Conservation (phyloP, 495 filamentous ascomycete genomes). For the Xylaria intraflava region DNA sequence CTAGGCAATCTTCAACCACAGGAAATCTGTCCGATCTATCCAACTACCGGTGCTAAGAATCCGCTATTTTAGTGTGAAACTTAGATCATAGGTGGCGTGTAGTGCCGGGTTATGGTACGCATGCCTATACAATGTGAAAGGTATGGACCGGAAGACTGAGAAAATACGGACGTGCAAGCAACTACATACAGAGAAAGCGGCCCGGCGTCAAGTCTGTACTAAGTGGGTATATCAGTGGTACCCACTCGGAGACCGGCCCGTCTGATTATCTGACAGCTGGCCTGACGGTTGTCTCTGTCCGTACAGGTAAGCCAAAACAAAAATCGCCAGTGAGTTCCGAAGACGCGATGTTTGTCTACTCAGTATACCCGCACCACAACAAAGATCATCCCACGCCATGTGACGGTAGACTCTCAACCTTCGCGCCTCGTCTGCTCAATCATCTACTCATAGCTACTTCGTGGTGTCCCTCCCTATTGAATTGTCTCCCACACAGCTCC, state of each 20-base stretch:
- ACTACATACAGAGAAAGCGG: no score
- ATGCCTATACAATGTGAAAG: no score
- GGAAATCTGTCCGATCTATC: no score
- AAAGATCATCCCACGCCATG: constrained; percentile 1
- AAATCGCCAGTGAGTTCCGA: background rate
- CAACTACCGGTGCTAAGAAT: no score
- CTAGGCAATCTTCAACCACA: no score
- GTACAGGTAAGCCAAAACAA: background rate
- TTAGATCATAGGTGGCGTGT: no score
- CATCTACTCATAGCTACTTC: background rate
- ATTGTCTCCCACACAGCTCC: background rate
- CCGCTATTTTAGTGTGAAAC: no score
- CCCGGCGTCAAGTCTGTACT: background rate
- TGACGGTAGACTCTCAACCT: background rate
- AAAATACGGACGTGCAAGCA: no score
- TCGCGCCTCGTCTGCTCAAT: background rate
- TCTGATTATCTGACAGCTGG: background rate
- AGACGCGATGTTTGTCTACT: background rate
- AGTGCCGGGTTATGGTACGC: no score
- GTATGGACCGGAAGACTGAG: no score
- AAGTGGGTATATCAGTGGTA: background rate
- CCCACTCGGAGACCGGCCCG: constrained; percentile 1
- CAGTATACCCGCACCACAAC: background rate
- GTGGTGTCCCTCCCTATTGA: background rate
- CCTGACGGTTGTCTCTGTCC: background rate